A percentile compares a stretch with the other conserved stretches of the same genome.
Evolutionary conservation across 2,329 filamentous ascomycete genomes (phyloP).

Genomic region (Talaromyces funiculosus): DNA sequence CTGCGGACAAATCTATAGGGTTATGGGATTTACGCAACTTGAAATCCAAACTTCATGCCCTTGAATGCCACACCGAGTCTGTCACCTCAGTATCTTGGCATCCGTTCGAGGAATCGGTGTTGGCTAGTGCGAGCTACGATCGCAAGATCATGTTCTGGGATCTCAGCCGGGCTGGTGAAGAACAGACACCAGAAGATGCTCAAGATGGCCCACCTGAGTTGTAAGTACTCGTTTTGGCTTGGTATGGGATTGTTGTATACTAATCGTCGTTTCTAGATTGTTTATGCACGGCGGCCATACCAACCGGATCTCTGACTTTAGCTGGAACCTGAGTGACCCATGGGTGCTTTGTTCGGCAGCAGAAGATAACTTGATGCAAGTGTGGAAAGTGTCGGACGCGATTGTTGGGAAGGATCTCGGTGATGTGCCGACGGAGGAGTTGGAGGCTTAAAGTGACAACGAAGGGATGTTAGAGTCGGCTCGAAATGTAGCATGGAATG

Average conservation of each 20-base stretch:
- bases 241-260: background rate
- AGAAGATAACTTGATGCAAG: slow-evolving; percentile 93
- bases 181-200: slow-evolving; percentile 89
- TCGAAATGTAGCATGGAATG: no score
- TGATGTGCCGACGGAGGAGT: slow-evolving; percentile 69
- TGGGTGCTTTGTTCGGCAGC: slow-evolving; percentile 95
- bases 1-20: slow-evolving; percentile 89
- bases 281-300: slow-evolving; percentile 99
- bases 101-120: slow-evolving; percentile 77
- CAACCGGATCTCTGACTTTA: slow-evolving; percentile 92
- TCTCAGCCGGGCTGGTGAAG: slow-evolving; percentile 81
- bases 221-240: slow-evolving; percentile 49
- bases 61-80: slow-evolving; percentile 81
- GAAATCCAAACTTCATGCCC: slow-evolving; percentile 79
- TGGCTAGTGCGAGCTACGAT: slow-evolving; percentile 90
- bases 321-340: slow-evolving; percentile 94
- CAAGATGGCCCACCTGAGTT: slow-evolving; percentile 94
- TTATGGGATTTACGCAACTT: slow-evolving; percentile 93
- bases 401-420: slow-evolving; percentile 73
- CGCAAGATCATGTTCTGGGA: slow-evolving; percentile 96
- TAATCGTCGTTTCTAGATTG: slow-evolving; percentile 51
- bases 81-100: slow-evolving; percentile 95
- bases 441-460: slow-evolving; percentile 49
- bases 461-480: background rate
- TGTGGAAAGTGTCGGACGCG: slow-evolving; percentile 81